These are phyloP conservation scores for Melanopsichium pennsylvanicum DNA, from an alignment of 1,284 basidiomycete species.

Conservation along the genomic window DNA sequence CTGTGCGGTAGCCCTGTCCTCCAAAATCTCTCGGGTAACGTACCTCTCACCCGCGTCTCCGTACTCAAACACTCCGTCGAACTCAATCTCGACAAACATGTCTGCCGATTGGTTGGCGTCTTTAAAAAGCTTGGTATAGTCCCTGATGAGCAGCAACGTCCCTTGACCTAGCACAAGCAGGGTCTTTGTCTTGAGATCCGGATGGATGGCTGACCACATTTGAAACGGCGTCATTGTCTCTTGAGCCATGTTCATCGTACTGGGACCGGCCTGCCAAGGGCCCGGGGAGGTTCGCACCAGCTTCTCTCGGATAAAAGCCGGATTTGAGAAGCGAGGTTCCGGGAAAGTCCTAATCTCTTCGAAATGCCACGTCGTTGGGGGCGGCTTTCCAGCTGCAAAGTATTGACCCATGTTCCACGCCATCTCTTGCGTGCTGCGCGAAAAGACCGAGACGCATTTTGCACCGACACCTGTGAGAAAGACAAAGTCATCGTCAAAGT, in stretches of 20 bases:
- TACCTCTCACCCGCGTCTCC: too few species aligned
- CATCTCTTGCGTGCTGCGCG: conserved; percentile 21
- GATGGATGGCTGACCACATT: conserved; percentile 55
- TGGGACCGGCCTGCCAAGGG: conserved; percentile 38
- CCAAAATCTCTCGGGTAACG: conserved; percentile 35
- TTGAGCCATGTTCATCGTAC: conserved; percentile 39
- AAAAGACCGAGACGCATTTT: conserved; percentile 42
- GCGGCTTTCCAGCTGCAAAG: conserved; percentile 27
- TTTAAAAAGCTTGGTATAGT: conserved; percentile 45
- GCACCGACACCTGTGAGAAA: conserved; percentile 48
- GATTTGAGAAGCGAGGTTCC: not conserved
- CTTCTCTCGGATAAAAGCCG: conserved; percentile 7
- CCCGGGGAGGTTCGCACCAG: conserved; percentile 6
- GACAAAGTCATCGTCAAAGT: conserved; percentile 57
- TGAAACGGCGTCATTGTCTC: conserved; percentile 37
- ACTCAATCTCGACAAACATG: conserved; percentile 38
- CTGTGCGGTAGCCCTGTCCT: conserved; percentile 21
- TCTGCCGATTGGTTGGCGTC: conserved; percentile 15
- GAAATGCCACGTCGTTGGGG: conserved; percentile 22
- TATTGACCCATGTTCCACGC: conserved; percentile 52
- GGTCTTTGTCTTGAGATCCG: conserved; percentile 50
- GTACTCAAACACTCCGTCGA: conserved; percentile 16
- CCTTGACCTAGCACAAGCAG: conserved; percentile 52
- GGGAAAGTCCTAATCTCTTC: not conserved
- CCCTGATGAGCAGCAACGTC: conserved; percentile 45